Evolutionary conservation across 192 early-diverging fungal species (phyloP), one percentile per base, ranked within the genome.

Genomic region (Podila epigama): DNA sequence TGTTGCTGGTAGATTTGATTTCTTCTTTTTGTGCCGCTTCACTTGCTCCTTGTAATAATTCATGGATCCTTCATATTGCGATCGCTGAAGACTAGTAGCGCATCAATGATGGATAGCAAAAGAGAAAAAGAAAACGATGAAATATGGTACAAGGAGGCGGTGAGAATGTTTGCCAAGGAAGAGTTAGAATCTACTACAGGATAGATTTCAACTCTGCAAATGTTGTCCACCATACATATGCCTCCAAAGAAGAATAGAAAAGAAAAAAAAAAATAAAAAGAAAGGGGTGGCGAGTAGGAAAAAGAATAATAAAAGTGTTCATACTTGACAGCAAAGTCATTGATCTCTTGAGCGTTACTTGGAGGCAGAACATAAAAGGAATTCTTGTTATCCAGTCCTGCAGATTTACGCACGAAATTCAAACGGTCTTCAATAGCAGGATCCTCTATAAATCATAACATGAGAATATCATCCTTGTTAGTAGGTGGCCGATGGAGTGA

Each of bases 41-140:
- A 88, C 85, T 60, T 85, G 88, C 39, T 96, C 90, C 48, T 87
- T 87, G 80, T 93, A 96, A 67, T 93, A 94, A 48, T 81, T 83
- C 60, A 89, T 75, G 0, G 91, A 85, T 28, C 85, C 69, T 67
- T 95, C 93, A 42, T 87, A 89, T 9, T 94, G 79, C 10, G 85
- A 81, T 69, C 81, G 64, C 58, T 93, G 90, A 16, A 94, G 58
- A 32, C 90, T 94, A 60, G n/a, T 41, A 27, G 16, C 16, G 50
- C 22, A 44, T 42, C 42, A 44, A 27, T 28, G 27, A n/a, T 15
- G 44, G n/a, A 1, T 20, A 44, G 25, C 22, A 25, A 29, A 28
- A 27, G 16, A 51, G n/a, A 11, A 15, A 28, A n/a, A n/a, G n/a
- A n/a, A n/a, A n/a, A n/a, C n/a, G n/a, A n/a, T n/a, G n/a, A n/a